Conservation (phyloP, 1,284 basidiomycete species). For the Ustilago xerochloae region DNA sequence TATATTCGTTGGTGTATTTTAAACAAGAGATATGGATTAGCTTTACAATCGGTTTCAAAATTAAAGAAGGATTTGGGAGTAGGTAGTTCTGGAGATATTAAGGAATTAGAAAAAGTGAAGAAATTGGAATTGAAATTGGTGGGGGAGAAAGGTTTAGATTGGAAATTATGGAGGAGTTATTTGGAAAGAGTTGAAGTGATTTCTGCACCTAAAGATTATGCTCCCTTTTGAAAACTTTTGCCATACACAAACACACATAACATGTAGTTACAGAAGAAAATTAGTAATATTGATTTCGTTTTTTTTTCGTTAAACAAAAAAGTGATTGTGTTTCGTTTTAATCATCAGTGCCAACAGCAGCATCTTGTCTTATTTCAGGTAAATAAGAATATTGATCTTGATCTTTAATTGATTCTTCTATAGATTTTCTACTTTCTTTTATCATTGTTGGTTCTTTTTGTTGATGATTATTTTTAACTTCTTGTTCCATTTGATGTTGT, state of each 20-base stretch:
- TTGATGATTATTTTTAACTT: slow-evolving; percentile 3
- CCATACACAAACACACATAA: not conserved
- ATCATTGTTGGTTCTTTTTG: slow-evolving; percentile 14
- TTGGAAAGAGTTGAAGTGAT: slow-evolving; percentile 29
- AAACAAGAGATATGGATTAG: slow-evolving; percentile 56
- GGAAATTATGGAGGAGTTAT: slow-evolving; percentile 48
- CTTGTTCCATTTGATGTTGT: slow-evolving; percentile 14
- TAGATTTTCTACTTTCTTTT: slow-evolving; percentile 32
- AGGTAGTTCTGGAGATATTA: slow-evolving; percentile 48
- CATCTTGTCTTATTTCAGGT: slow-evolving; percentile 50
- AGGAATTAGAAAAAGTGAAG: slow-evolving; percentile 54
- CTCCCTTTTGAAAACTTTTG: slow-evolving; percentile 26
- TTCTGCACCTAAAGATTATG: slow-evolving; percentile 26
- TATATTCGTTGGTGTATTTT: slow-evolving; percentile 56
- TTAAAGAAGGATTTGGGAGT: slow-evolving; percentile 61
- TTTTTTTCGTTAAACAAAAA: slow-evolving; percentile 6
- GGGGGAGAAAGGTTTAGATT: slow-evolving; percentile 38
- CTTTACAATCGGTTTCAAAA: slow-evolving; percentile 57
- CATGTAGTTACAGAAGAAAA: not conserved
- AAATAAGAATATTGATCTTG: slow-evolving; percentile 55
- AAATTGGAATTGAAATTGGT: slow-evolving; percentile 52
- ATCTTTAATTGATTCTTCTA: slow-evolving; percentile 30
- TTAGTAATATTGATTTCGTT: too few relatives aligned
- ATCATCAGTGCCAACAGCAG: slow-evolving; percentile 50
- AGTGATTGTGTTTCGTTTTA: slow-evolving; percentile 4